These are phyloP conservation scores for Xenoacremonium recifei DNA, from an alignment of 2,329 filamentous ascomycete genomes.

Conservation along the genomic window DNA sequence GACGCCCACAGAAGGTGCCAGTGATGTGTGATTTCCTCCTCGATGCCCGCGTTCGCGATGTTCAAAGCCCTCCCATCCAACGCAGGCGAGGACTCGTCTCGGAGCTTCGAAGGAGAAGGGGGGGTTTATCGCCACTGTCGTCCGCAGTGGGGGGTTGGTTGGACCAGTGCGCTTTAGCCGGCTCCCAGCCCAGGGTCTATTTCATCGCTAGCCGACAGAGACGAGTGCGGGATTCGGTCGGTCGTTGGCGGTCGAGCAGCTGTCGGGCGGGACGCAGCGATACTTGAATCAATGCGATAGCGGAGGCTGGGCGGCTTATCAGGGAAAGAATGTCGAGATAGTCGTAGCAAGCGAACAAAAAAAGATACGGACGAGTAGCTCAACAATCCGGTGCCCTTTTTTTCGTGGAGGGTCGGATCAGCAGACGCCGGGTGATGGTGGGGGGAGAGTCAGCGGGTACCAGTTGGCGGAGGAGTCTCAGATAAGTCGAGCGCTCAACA, in stretches of 20 bases:
- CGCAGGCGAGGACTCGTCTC: no score
- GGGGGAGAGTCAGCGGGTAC: constrained; percentile 20
- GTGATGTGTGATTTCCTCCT: no score
- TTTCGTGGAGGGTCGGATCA: constrained; percentile 19
- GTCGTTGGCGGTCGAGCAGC: no score
- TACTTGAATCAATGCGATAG: not conserved
- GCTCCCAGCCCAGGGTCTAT: constrained; percentile 21
- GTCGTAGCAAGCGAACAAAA: constrained; percentile 11
- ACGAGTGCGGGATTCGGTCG: constrained; percentile 7
- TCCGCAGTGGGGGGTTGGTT: constrained; percentile 15
- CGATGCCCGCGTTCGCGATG: no score
- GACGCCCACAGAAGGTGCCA: no score
- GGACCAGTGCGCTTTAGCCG: constrained; percentile 11
- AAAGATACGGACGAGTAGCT: no score
- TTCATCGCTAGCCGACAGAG: constrained; percentile 26
- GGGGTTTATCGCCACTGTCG: constrained; percentile 9
- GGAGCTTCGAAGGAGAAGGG: not conserved
- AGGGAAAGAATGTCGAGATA: constrained; percentile 10
- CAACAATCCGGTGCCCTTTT: constrained; percentile 10
- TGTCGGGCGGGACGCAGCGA: constrained; percentile 2
- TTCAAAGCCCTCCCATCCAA: no score
- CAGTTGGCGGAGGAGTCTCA: constrained; percentile 5
- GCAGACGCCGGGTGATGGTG: constrained; percentile 22
- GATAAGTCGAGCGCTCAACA: not conserved
- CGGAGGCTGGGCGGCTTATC: constrained; percentile 3